These are phyloP conservation scores for Lactarius sp. DNA, from an alignment of 768 basidiomycete species.

Conservation along the genomic window DNA sequence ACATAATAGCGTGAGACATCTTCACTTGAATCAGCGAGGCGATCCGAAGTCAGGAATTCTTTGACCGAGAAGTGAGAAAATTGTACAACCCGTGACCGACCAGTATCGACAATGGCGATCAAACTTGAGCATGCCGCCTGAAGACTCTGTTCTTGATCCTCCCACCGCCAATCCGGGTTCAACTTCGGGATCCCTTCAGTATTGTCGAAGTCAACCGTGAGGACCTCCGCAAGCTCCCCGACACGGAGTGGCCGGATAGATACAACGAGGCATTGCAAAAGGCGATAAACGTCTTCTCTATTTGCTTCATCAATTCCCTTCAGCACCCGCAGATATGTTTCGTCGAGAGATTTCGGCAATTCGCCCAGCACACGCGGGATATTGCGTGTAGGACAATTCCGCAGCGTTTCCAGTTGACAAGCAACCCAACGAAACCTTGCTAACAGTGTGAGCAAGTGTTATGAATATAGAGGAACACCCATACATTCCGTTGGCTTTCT, in stretches of 20 bases:
- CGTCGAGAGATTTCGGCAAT: neutral
- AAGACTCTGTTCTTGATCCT: neutral
- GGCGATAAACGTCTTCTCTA: neutral
- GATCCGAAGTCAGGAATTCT: neutral
- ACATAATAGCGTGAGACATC: neutral
- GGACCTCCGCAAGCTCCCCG: neutral
- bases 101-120: neutral
- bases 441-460: neutral
- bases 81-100: neutral
- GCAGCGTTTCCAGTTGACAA: neutral
- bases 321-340: neutral
- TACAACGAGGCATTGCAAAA: neutral
- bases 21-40: neutral
- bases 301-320: neutral
- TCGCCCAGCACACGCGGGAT: neutral
- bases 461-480: neutral
- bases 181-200: neutral
- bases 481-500: neutral
- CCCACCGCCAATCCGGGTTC: slow-evolving; percentile 1
- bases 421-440: neutral
- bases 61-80: slow-evolving; percentile 1
- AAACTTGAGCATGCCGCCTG: neutral
- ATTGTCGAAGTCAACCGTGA: neutral
- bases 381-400: neutral
- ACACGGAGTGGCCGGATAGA: neutral